These are phyloP conservation scores for Populus hybrid DNA, from an alignment of 441 rosid species.

Conservation along the genomic window DNA sequence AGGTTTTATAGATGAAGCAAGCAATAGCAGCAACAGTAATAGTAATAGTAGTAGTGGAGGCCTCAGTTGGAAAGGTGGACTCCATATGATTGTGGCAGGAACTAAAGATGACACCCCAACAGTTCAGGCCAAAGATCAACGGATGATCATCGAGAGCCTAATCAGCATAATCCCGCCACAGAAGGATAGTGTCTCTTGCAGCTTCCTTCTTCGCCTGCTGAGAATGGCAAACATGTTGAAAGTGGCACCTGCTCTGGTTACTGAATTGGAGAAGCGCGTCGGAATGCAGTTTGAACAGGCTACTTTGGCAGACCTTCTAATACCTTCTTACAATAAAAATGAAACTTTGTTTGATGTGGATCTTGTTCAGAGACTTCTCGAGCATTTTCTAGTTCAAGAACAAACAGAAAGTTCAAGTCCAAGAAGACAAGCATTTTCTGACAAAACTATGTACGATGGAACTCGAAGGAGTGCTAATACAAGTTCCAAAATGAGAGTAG, in stretches of 20 bases:
- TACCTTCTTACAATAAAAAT: conserved; percentile 59
- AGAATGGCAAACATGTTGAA: conserved; percentile 76
- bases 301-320: conserved; percentile 72
- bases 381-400: conserved; percentile 94
- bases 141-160: conserved; percentile 88
- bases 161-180: conserved; percentile 92
- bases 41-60: conserved; percentile 39
- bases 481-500: conserved; percentile 85
- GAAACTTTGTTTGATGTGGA: conserved; percentile 84
- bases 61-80: conserved; percentile 78
- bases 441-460: conserved; percentile 54
- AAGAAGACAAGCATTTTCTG: conserved; percentile 47
- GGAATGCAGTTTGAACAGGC: conserved; percentile 99
- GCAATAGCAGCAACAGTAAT: conserved; percentile 47
- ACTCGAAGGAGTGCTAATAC: conserved; percentile 38
- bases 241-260: conserved; percentile 86
- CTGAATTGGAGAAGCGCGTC: conserved; percentile 85
- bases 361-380: conserved; percentile 85
- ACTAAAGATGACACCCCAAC: conserved; percentile 54
- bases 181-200: conserved; percentile 81
- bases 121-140: conserved; percentile 68
- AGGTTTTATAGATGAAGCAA: conserved; percentile 54
- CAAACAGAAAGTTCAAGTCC: conserved; percentile 83
- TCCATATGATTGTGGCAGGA: conserved; percentile 70
- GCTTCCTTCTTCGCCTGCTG: conserved; percentile 81